These are phyloP conservation scores for Scytalidium sp. DNA, from an alignment of 2,329 filamentous ascomycete genomes.

Conservation along the genomic window DNA sequence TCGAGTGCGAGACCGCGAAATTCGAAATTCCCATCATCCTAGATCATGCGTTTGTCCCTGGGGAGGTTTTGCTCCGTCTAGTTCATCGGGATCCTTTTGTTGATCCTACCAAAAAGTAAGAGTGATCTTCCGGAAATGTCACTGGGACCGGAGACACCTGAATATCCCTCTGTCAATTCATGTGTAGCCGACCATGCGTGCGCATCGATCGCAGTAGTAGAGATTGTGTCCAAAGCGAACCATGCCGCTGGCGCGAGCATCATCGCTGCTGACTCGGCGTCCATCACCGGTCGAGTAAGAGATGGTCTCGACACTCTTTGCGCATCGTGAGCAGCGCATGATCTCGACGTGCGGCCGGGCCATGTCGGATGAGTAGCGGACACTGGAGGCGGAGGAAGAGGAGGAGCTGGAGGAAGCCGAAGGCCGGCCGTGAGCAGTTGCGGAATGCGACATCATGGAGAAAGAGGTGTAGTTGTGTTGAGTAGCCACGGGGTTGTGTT, in stretches of 20 bases:
- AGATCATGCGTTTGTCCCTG: no score
- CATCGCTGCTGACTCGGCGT: slow-evolving; percentile 42
- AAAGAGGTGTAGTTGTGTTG: slow-evolving; percentile 9
- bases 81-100: no score
- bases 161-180: slow-evolving; percentile 35
- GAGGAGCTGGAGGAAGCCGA: slow-evolving; percentile 14
- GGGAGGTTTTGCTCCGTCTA: no score
- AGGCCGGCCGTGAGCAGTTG: slow-evolving; percentile 6
- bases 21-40: no score
- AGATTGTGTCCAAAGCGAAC: slow-evolving; percentile 62
- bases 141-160: no score
- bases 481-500: no score
- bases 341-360: slow-evolving; percentile 43
- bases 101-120: no score
- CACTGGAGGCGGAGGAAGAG: background rate
- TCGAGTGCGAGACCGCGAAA: no score
- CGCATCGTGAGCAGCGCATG: slow-evolving; percentile 61
- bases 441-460: slow-evolving; percentile 3
- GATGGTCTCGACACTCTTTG: slow-evolving; percentile 57
- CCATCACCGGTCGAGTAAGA: slow-evolving; percentile 26
- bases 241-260: slow-evolving; percentile 57
- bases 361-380: slow-evolving; percentile 14
- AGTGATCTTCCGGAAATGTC: background rate
- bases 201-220: slow-evolving; percentile 64
- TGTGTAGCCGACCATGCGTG: slow-evolving; percentile 61